Conservation (phyloP, 2,329 filamentous ascomycete genomes). For the Daldinia sp. region DNA sequence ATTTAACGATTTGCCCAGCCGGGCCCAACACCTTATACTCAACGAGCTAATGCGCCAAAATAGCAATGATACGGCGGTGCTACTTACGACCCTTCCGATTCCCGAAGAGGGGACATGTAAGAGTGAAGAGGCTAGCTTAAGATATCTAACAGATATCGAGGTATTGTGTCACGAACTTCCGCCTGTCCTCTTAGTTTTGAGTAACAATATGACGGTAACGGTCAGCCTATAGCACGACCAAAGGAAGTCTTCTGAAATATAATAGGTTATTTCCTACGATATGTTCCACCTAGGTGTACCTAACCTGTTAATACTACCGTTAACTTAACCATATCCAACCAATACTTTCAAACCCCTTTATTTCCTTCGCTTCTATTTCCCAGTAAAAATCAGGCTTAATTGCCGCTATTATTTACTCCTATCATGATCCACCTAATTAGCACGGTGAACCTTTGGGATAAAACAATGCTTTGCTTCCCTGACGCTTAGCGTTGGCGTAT, state of each 20-base stretch:
- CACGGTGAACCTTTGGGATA: background rate
- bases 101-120: constrained; percentile 78
- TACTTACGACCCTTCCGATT: constrained; percentile 85
- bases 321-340: too few species aligned
- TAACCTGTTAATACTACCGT: too few species aligned
- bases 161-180: constrained; percentile 79
- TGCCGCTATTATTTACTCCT: background rate
- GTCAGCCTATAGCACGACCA: constrained; percentile 61
- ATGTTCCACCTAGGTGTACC: too few species aligned
- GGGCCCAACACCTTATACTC: constrained; percentile 84
- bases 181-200: constrained; percentile 80
- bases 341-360: too few species aligned
- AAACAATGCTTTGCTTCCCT: background rate
- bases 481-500: background rate
- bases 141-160: constrained; percentile 80
- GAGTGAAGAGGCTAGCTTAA: constrained; percentile 73
- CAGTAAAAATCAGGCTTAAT: too few species aligned
- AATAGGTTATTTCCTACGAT: too few species aligned
- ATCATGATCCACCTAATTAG: background rate
- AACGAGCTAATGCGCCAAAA: constrained; percentile 82
- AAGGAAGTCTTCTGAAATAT: too few species aligned
- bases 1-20: constrained; percentile 86
- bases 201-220: constrained; percentile 90
- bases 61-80: constrained; percentile 75
- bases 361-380: too few species aligned